Evolutionary conservation across 345 rosid genomes (phyloP).

Genomic region (Citrus medica): DNA sequence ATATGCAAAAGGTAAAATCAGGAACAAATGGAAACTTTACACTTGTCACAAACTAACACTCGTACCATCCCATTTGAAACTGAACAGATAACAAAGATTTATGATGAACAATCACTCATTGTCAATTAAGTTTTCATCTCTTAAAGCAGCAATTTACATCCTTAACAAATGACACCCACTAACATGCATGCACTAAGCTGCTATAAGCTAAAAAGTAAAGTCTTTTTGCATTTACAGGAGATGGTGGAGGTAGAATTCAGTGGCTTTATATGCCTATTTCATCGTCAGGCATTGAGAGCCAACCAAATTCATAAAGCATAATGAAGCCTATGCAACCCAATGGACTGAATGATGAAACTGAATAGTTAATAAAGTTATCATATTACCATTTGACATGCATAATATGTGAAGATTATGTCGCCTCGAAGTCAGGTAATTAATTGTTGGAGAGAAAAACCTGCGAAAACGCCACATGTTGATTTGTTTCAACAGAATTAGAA

Average conservation of each 20-base stretch:
- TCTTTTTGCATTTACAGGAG: background rate
- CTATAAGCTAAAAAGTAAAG: background rate
- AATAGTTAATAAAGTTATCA: too few relatives aligned
- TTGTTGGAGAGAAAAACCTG: conserved; percentile 94
- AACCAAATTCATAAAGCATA: background rate
- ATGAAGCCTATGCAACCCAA: background rate
- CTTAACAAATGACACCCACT: background rate
- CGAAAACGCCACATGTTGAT: background rate
- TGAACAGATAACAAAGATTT: background rate
- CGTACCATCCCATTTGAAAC: background rate
- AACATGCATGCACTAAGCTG: background rate
- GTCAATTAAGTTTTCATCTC: background rate
- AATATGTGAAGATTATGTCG: conserved; percentile 64
- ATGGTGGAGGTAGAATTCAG: background rate
- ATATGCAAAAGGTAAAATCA: background rate
- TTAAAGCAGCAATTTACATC: background rate
- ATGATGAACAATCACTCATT: background rate
- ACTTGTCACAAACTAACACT: background rate
- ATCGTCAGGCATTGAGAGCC: background rate
- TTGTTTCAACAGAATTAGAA: background rate
- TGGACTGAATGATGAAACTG: background rate
- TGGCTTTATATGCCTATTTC: background rate
- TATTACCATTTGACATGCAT: conserved; percentile 74
- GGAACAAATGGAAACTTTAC: background rate
- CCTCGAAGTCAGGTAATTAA: conserved; percentile 59